These are phyloP conservation scores for Fusarium multiceps DNA, from an alignment of 2,329 filamentous ascomycete species.

Conservation along the genomic window DNA sequence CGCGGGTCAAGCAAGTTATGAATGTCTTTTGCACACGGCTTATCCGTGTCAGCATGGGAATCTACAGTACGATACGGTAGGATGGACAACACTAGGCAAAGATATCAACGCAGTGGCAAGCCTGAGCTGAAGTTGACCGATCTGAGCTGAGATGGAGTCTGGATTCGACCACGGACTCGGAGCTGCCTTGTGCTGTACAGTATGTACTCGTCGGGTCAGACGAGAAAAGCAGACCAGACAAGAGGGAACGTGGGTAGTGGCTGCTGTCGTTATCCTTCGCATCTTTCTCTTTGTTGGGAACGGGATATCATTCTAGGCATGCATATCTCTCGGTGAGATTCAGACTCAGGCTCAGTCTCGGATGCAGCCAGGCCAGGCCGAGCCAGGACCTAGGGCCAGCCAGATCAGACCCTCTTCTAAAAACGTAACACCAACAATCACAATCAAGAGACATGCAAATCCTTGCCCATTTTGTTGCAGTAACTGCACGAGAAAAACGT, in stretches of 20 bases:
- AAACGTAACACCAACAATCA: constrained; percentile 4
- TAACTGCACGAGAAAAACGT: constrained; percentile 1
- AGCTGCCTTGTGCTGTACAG: background rate
- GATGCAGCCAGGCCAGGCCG: background rate
- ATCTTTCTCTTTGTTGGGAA: constrained; percentile 5
- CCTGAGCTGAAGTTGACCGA: background rate
- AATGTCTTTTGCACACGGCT: constrained; percentile 22
- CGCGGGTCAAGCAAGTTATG: constrained; percentile 33
- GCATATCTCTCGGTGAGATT: constrained; percentile 6
- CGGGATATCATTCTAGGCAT: background rate
- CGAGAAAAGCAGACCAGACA: background rate
- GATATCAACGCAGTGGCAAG: constrained; percentile 2
- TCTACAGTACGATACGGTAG: background rate
- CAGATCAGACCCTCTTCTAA: background rate
- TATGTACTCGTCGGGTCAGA: background rate
- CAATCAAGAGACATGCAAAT: background rate
- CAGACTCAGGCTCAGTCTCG: constrained; percentile 7
- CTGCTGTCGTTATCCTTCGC: background rate
- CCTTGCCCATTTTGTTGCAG: background rate
- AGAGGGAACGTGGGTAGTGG: background rate
- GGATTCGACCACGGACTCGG: constrained; percentile 1
- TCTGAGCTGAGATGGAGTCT: constrained; percentile 13
- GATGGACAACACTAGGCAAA: background rate
- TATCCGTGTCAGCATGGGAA: constrained; percentile 4
- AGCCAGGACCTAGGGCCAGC: background rate